Evolutionary conservation across 106 monocot species (phyloP).

Genomic region (Alisma plantagoaquatica): DNA sequence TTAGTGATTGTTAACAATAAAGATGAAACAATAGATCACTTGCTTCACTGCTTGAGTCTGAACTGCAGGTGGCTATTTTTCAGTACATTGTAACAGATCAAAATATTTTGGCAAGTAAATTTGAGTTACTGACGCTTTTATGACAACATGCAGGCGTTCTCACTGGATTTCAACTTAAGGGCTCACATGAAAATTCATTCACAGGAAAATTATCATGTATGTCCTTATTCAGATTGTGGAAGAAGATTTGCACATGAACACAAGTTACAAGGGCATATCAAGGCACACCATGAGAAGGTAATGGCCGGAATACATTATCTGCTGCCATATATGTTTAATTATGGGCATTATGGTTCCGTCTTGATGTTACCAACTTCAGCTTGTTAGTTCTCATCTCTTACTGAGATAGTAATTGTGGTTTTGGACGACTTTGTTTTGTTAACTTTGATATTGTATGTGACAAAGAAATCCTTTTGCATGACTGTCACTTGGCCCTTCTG

Average conservation of each 20-base stretch:
- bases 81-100: too few species aligned
- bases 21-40: too few species aligned
- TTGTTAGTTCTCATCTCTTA: neutral
- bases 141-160: conserved; percentile 56
- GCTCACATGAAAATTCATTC: conserved; percentile 78
- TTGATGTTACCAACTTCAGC: neutral
- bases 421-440: neutral
- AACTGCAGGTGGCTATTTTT: too few species aligned
- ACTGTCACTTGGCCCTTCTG: too few species aligned
- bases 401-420: neutral
- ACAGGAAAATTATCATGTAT: conserved; percentile 69
- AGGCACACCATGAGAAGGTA: conserved; percentile 74
- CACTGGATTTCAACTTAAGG: conserved; percentile 79
- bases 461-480: too few species aligned
- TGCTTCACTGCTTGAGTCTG: too few species aligned
- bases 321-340: too few species aligned
- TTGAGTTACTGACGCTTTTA: too few species aligned
- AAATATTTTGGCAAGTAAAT: too few species aligned
- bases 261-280: conserved; percentile 66
- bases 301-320: too few species aligned
- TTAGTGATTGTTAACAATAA: too few species aligned
- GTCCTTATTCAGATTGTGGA: conserved; percentile 64
- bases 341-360: neutral
- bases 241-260: conserved; percentile 65
- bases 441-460: neutral